These are phyloP conservation scores for Phaeosphaeriaceae sp. DNA, from an alignment of 2,329 filamentous ascomycete species.

Conservation along the genomic window DNA sequence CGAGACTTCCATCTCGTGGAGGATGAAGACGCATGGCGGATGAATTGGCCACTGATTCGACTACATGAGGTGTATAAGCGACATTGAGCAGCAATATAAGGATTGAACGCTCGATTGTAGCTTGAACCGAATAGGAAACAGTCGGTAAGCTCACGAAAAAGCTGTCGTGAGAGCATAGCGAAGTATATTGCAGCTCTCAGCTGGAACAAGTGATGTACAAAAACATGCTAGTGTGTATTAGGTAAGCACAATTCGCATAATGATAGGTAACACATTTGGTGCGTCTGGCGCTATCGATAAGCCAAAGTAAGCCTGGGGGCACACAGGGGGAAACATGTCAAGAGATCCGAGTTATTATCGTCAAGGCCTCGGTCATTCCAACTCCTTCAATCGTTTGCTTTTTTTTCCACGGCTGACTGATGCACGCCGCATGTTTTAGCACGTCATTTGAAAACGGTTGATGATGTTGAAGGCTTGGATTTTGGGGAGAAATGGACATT, in stretches of 20 bases:
- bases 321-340: too few species aligned
- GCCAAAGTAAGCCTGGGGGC: too few species aligned
- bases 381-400: too few species aligned
- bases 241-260: too few species aligned
- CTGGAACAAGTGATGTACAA: neutral
- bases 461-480: too few species aligned
- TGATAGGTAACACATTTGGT: too few species aligned
- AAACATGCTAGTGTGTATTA: conserved; percentile 5
- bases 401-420: neutral
- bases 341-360: neutral
- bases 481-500: too few species aligned
- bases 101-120: conserved; percentile 1
- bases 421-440: neutral
- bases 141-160: conserved; percentile 46
- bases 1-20: conserved; percentile 83
- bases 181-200: conserved; percentile 2
- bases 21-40: conserved; percentile 55
- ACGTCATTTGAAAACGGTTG: neutral
- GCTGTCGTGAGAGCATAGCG: conserved; percentile 46
- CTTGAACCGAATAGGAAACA: conserved; percentile 34
- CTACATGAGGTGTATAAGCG: conserved; percentile 10
- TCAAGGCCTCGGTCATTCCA: neutral
- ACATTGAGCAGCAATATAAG: conserved; percentile 25
- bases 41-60: conserved; percentile 6
- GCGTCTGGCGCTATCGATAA: too few species aligned